Evolutionary conservation across 2,329 filamentous ascomycete species (phyloP).

Genomic region (Alternaria viburni): DNA sequence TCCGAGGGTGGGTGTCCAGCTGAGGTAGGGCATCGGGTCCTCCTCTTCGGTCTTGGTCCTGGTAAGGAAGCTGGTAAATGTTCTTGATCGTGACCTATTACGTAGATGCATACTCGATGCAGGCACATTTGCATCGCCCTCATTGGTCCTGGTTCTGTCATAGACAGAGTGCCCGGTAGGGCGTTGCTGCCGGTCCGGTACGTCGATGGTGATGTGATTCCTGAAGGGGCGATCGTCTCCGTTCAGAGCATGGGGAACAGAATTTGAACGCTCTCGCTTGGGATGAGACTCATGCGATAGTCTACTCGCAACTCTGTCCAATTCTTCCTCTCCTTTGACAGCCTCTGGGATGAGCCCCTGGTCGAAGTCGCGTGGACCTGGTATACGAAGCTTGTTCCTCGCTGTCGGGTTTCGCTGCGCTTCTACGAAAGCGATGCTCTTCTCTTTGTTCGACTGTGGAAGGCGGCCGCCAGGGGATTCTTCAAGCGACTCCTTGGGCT

Average conservation of each 20-base stretch:
- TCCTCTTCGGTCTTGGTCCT: slow-evolving; percentile 57
- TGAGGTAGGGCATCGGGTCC: slow-evolving; percentile 82
- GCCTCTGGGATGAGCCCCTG: slow-evolving; percentile 74
- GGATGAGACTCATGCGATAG: slow-evolving; percentile 34
- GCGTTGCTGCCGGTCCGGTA: slow-evolving; percentile 56
- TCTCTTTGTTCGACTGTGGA: slow-evolving; percentile 66
- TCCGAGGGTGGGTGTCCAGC: slow-evolving; percentile 89
- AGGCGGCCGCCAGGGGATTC: slow-evolving; percentile 48
- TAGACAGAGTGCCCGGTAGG: slow-evolving; percentile 42
- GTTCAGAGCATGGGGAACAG: slow-evolving; percentile 40
- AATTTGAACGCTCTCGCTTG: slow-evolving; percentile 29
- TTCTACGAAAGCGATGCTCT: slow-evolving; percentile 87
- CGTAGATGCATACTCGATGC: slow-evolving; percentile 26
- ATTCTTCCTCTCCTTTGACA: slow-evolving; percentile 53
- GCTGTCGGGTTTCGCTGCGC: slow-evolving; percentile 78
- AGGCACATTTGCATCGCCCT: slow-evolving; percentile 15
- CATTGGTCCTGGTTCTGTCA: slow-evolving; percentile 20
- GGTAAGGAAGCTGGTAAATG: slow-evolving; percentile 65
- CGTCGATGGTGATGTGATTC: slow-evolving; percentile 71
- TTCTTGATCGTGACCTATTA: slow-evolving; percentile 53
- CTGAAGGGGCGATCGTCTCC: slow-evolving; percentile 50
- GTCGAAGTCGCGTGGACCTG: slow-evolving; percentile 89
- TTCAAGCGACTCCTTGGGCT: slow-evolving; percentile 61
- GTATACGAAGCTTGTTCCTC: slow-evolving; percentile 81
- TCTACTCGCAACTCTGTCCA: slow-evolving; percentile 26